Evolutionary conservation across 371 early-diverging fungal genomes (phyloP), one percentile per base, ranked within the genome.

Genomic region (Haplosporangium sp.): DNA sequence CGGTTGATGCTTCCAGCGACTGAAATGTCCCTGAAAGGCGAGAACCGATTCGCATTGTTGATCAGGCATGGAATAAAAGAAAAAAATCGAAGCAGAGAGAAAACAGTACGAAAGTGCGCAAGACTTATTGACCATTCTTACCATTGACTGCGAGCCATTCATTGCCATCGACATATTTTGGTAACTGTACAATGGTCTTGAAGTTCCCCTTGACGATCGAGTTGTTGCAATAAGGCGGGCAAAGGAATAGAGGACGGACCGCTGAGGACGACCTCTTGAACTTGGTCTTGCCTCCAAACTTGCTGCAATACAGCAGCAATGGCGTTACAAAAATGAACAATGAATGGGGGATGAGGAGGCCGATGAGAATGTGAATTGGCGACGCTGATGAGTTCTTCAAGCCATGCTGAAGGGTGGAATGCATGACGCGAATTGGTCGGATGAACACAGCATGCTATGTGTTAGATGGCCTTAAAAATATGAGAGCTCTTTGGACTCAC

Each of bases 131-230:
- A n/a, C n/a, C n/a, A n/a, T 45, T 36, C 60, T 73, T 87, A 93
- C 94, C 93, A 85, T 95, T 96, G 68, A 92, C 91, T 3, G 96
- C 95, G 23, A 92, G 90, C 98, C 99, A 98, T 84, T 98, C 99
- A 74, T 96, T 94, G 36, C 84, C 69, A 73, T 98, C 97, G 14
- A 97, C 92, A 76, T 93, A 93, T 74, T 92, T 91, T 42, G 99
- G 99, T 64, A 95, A 83, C 47, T 89, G 91, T 13, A 93, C 93
- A 51, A 97, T 92, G 59, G 93, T 93, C 72, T 91, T 90, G 67
- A 97, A 93, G 76, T 91, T 94, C 51, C 98, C 96, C 74, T 95
- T 95, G 52, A 96, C 97, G 13, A 97, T 91, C 65, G 93, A 91
- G 40, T 95, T 87, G 13, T 86, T 86, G 42, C 92, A 89, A 82